phyloP scores from a whole-genome alignment of 371 early-diverging fungal genomes.

The Funneliformis caledonium region DNA sequence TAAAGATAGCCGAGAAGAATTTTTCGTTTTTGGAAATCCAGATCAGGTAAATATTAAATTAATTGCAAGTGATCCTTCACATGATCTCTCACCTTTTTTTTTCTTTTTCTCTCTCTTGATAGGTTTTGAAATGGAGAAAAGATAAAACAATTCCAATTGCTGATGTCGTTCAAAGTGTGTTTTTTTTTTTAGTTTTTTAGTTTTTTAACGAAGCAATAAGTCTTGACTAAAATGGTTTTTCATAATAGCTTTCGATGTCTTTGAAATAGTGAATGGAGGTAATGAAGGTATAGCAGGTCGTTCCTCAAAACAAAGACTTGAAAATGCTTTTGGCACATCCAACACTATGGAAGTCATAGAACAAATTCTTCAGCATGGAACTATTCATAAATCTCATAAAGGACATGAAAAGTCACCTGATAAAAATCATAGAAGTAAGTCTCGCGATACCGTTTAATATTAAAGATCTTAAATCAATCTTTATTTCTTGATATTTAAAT shows the following conservation, averaged over 20 bases:
- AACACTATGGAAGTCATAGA: not conserved
- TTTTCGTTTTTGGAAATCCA: constrained; percentile 31
- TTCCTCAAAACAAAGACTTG: constrained; percentile 33
- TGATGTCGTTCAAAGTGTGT: constrained; percentile 24
- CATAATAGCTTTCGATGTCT: constrained; percentile 28
- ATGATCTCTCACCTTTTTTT: too few relatives aligned
- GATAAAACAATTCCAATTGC: constrained; percentile 43
- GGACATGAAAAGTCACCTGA: not conserved
- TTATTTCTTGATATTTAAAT: not conserved
- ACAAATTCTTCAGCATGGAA: constrained; percentile 19
- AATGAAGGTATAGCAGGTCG: constrained; percentile 36
- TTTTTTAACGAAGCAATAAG: too few relatives aligned
- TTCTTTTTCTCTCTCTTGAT: not conserved
- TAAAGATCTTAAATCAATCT: too few relatives aligned
- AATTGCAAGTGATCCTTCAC: too few relatives aligned
- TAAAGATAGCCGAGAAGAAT: constrained; percentile 21
- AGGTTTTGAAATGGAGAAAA: constrained; percentile 38
- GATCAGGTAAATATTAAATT: not conserved
- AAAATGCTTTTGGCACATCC: constrained; percentile 33
- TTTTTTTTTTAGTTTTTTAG: not conserved
- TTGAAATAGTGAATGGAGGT: constrained; percentile 20
- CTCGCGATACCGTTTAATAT: not conserved
- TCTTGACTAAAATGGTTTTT: too few relatives aligned
- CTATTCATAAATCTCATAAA: constrained; percentile 4
- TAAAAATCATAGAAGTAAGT: constrained; percentile 13